These are phyloP conservation scores for Globisporangium abappressorium DNA, from an alignment of 352 stramenopile species.

Conservation along the genomic window DNA sequence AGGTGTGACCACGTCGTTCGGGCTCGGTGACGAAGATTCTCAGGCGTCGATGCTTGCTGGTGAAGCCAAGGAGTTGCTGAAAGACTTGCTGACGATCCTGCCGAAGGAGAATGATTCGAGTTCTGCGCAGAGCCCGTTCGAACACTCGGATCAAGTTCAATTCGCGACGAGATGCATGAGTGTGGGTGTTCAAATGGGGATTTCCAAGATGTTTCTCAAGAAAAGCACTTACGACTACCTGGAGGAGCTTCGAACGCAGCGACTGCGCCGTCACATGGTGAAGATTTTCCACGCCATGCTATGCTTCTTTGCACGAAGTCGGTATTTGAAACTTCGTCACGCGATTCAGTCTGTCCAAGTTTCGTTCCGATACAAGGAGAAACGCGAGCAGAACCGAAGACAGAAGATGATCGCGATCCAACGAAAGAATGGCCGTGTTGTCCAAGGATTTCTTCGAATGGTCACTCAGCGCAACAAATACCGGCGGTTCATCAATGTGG, in stretches of 20 bases:
- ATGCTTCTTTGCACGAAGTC: conserved; percentile 47
- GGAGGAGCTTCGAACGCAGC: conserved; percentile 80
- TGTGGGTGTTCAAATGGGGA: conserved; percentile 89
- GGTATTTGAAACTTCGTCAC: conserved; percentile 58
- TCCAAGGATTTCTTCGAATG: conserved; percentile 63
- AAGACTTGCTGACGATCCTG: conserved; percentile 88
- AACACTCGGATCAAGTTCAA: conserved; percentile 65
- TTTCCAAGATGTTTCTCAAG: conserved; percentile 96
- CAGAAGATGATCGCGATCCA: conserved; percentile 37
- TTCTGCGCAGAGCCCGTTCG: conserved; percentile 73
- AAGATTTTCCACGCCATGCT: conserved; percentile 72
- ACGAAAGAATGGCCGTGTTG: conserved; percentile 36
- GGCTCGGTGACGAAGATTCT: conserved; percentile 39
- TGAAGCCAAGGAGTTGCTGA: conserved; percentile 77
- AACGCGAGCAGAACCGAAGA: conserved; percentile 23
- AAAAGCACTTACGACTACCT: conserved; percentile 89
- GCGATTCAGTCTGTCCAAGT: conserved; percentile 55
- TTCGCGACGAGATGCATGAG: conserved; percentile 60
- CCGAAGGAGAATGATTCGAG: conserved; percentile 78
- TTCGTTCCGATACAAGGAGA: conserved; percentile 58
- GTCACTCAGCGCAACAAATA: conserved; percentile 54
- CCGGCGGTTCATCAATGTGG: conserved; percentile 39
- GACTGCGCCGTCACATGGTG: conserved; percentile 66
- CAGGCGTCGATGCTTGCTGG: conserved; percentile 34
- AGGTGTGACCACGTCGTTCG: conserved; percentile 33